Evolutionary conservation across 306 rosid species (phyloP).

Genomic region (Echinosophora koreensis): DNA sequence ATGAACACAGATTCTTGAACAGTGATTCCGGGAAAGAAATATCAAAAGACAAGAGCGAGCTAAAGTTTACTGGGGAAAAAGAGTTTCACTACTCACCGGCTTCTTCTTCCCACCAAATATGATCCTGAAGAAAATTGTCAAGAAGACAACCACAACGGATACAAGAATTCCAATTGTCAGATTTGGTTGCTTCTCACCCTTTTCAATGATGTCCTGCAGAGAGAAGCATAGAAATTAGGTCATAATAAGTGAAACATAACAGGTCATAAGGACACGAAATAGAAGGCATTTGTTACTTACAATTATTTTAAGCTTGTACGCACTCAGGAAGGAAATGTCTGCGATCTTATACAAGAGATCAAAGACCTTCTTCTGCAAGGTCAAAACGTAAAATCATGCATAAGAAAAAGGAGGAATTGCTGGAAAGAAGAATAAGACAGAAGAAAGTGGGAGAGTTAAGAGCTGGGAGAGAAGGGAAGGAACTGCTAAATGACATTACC

Average conservation of each 20-base stretch:
- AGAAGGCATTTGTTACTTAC: constrained; percentile 54
- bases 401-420: neutral
- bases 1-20: neutral
- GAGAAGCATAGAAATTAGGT: constrained; percentile 3
- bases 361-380: constrained; percentile 83
- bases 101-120: constrained; percentile 87
- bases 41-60: neutral
- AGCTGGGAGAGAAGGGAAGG: neutral
- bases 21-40: neutral
- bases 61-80: neutral
- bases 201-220: constrained; percentile 79
- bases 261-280: neutral
- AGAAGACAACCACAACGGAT: constrained; percentile 60
- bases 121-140: constrained; percentile 65
- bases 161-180: constrained; percentile 76
- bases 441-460: neutral
- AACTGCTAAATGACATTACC: constrained; percentile 51
- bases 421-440: neutral
- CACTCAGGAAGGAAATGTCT: constrained; percentile 76
- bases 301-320: constrained; percentile 64
- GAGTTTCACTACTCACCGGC: constrained; percentile 57
- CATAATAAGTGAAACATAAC: constrained; percentile 4
- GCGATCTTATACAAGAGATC: constrained; percentile 85
- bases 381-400: constrained; percentile 2
- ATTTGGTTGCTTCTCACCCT: constrained; percentile 85